Percentiles rank a stretch among this genome's conserved stretches.
These are phyloP conservation scores for Malassezia equina DNA, from an alignment of 1,284 basidiomycete species.

Conservation along the genomic window DNA sequence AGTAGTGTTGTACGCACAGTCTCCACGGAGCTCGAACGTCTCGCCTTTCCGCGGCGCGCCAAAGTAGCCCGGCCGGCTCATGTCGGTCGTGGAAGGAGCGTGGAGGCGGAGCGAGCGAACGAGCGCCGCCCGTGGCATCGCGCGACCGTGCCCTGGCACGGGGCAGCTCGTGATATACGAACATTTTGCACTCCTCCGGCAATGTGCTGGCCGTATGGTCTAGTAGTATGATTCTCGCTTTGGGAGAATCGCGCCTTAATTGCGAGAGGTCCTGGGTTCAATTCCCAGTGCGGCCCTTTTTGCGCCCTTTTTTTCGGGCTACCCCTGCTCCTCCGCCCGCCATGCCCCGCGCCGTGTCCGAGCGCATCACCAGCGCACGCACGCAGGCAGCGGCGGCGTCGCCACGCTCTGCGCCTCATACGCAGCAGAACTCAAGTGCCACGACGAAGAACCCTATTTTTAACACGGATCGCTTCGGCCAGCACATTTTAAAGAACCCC, in stretches of 20 bases:
- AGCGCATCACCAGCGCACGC: constrained; percentile 67
- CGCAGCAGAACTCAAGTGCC: constrained; percentile 30
- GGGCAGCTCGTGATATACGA: not conserved
- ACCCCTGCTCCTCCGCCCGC: not conserved
- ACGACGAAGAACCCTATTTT: constrained; percentile 48
- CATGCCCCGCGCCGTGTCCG: constrained; percentile 85
- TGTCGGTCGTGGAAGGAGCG: constrained; percentile 13
- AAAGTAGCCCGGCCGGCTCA: constrained; percentile 47
- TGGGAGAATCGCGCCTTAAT: constrained; percentile 17
- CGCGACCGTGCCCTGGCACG: not conserved
- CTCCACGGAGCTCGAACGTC: constrained; percentile 42
- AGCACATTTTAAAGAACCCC: constrained; percentile 94
- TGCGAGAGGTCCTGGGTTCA: constrained; percentile 24
- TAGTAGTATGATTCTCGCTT: constrained; percentile 24
- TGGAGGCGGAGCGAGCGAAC: too few relatives aligned
- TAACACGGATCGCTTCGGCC: constrained; percentile 85
- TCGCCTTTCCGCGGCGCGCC: constrained; percentile 46
- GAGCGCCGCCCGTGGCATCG: not conserved
- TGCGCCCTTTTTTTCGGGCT: constrained; percentile 2
- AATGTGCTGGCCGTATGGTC: constrained; percentile 19
- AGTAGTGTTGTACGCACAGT: constrained; percentile 15
- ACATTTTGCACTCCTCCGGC: not conserved
- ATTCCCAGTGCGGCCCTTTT: constrained; percentile 23
- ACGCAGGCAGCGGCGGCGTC: constrained; percentile 55
- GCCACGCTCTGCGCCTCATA: constrained; percentile 49